Conservation (phyloP, 495 filamentous ascomycete species). For the Aeminium ludgeri region DNA sequence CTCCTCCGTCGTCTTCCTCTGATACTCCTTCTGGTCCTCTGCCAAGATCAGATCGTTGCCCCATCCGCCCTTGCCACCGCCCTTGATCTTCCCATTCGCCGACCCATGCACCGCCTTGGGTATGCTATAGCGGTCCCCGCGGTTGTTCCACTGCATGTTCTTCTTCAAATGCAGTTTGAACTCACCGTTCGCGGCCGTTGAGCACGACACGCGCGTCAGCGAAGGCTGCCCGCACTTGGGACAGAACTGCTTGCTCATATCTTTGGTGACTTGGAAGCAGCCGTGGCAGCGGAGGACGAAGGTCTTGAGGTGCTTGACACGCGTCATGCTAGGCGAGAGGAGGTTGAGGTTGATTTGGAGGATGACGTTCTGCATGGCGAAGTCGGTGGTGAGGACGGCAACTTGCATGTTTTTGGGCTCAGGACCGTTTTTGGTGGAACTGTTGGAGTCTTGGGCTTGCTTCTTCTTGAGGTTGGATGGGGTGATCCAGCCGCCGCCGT, state of each 20-base stretch:
- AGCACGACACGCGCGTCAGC: constrained; percentile 71
- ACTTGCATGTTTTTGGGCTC: constrained; percentile 54
- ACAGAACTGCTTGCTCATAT: constrained; percentile 86
- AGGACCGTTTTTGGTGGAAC: constrained; percentile 27
- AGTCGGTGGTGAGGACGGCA: constrained; percentile 83
- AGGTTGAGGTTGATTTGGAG: constrained; percentile 90
- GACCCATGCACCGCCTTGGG: constrained; percentile 77
- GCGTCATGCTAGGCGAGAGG: constrained; percentile 55
- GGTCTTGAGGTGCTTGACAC: constrained; percentile 63
- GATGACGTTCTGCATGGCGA: constrained; percentile 90
- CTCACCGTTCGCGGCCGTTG: constrained; percentile 56
- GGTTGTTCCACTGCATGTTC: constrained; percentile 91
- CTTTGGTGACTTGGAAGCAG: constrained; percentile 73
- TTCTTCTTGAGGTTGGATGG: constrained; percentile 78
- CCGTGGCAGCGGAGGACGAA: constrained; percentile 88
- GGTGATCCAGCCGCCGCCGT: constrained; percentile 86
- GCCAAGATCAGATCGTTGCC: constrained; percentile 65
- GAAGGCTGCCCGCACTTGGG: constrained; percentile 76
- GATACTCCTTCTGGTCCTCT: constrained; percentile 93
- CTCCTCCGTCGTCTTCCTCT: constrained; percentile 42
- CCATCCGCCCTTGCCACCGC: constrained; percentile 76
- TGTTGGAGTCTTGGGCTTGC: constrained; percentile 47
- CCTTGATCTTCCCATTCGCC: constrained; percentile 48
- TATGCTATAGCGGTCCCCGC: constrained; percentile 75
- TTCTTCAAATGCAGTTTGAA: constrained; percentile 82